Base-by-base conservation (phyloP, 2,329 filamentous ascomycete genomes). In the Curvularia sp. region DNA sequence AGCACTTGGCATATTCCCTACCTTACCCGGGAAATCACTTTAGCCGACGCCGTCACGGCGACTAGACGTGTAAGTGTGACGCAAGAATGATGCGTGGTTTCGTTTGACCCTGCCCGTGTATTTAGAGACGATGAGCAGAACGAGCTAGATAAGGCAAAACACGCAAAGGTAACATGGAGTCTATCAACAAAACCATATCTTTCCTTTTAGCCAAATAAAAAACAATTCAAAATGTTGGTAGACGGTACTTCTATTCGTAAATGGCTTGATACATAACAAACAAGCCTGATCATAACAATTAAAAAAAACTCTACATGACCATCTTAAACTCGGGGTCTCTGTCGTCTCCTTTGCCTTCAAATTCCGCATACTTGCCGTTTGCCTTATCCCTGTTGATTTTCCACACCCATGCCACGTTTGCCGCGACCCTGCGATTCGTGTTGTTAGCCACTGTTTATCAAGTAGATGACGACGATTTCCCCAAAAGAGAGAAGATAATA, bases 371-470 rank as follows among this genome's bases (percentile, higher is more conserved):
- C 67, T 86, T 87, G 1, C 87, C 87, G 4, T 66, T 77, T 12
- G 72, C 78, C 77, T 90, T 90, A 67, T 89, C 87, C 7, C 77
- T 78, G 67, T 90, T 90, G 25, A 89, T 80, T 74, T 88, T 89
- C 60, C 76, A 77, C 65, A 87, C 89, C 75, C 86, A 87, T 0
- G 87, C 66, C 1, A 89, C 83, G 64, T 89, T 89, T 42, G 80
- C 73, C 0, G 87, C 73, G 19, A 89, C 81, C 55, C 86, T 88
- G 42, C n/a, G 6, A 5, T 13, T 13, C 23, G 7, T 9, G 1
- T 5, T 3, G 3, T 49, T 39, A 52, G 47, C 21, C 34, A 32
- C 6, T 43, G n/a, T 43, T n/a, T 13, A 27, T 0, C 41, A 9
- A 27, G 13, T 9, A 27, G 8, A 43, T 13, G 12, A 42, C 23